Evolutionary conservation across 495 filamentous ascomycete genomes (phyloP).

Genomic region (Aspergillus homomorphus): DNA sequence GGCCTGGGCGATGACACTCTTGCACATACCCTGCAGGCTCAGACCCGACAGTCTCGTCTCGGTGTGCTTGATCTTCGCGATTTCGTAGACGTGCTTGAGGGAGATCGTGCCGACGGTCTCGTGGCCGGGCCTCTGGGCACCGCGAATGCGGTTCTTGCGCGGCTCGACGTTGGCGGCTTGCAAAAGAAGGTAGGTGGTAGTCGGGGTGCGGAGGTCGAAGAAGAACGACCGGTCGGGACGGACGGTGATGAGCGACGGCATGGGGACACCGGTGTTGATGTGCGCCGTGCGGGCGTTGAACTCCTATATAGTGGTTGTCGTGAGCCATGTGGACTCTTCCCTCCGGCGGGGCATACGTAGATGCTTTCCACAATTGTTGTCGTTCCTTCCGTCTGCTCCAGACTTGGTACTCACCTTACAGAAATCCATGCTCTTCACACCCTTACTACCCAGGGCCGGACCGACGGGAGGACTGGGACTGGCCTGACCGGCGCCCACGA

Average conservation of each 20-base stretch:
- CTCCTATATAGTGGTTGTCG: slow-evolving; percentile 56
- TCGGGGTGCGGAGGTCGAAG: slow-evolving; percentile 91
- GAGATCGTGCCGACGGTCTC: slow-evolving; percentile 78
- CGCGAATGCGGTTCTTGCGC: slow-evolving; percentile 74
- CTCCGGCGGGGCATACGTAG: not conserved
- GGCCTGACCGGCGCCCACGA: slow-evolving; percentile 96
- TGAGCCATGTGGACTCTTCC: slow-evolving; percentile 1
- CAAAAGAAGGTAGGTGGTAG: slow-evolving; percentile 82
- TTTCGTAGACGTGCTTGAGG: slow-evolving; percentile 97
- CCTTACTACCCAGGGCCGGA: slow-evolving; percentile 94
- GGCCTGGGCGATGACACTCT: slow-evolving; percentile 81
- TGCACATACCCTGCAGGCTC: slow-evolving; percentile 75
- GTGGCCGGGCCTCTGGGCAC: slow-evolving; percentile 72
- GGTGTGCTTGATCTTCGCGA: slow-evolving; percentile 90
- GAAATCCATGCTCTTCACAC: slow-evolving; percentile 99
- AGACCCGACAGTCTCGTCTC: slow-evolving; percentile 80
- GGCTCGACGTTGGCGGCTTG: slow-evolving; percentile 75
- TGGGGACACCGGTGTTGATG: slow-evolving; percentile 78
- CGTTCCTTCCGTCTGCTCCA: too few relatives aligned
- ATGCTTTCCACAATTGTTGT: not conserved
- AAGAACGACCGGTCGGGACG: slow-evolving; percentile 89
- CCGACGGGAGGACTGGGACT: slow-evolving; percentile 96
- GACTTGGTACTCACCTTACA: slow-evolving; percentile 70
- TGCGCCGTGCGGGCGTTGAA: slow-evolving; percentile 95
- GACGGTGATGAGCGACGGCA: slow-evolving; percentile 86